phyloP scores from a whole-genome alignment of 768 basidiomycete genomes.

The Jaapia argillacea region DNA sequence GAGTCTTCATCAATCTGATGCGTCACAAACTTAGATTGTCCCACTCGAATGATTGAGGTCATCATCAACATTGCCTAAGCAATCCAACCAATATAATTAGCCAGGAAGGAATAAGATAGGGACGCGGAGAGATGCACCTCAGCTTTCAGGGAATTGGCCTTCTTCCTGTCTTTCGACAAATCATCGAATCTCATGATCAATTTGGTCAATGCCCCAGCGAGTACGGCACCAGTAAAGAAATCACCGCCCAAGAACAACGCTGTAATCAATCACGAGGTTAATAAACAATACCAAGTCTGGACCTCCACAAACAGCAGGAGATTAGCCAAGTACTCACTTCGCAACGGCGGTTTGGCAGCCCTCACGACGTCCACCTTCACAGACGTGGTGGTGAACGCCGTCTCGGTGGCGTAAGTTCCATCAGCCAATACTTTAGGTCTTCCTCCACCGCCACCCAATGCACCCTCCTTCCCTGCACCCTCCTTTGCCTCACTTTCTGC shows the following conservation, averaged over 20 bases:
- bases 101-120: not conserved
- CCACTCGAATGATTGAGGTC: slow-evolving; percentile 94
- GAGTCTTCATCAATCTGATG: slow-evolving; percentile 98
- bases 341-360: slow-evolving; percentile 80
- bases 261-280: slow-evolving; percentile 13
- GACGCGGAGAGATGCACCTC: slow-evolving; percentile 62
- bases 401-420: slow-evolving; percentile 97
- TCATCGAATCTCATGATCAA: slow-evolving; percentile 69
- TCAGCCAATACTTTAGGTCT: slow-evolving; percentile 84
- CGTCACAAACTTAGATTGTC: slow-evolving; percentile 91
- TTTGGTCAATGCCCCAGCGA: slow-evolving; percentile 88
- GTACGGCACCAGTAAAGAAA: slow-evolving; percentile 90
- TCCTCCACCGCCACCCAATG: slow-evolving; percentile 32
- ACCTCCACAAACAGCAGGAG: no score
- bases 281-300: no score
- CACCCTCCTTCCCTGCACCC: slow-evolving; percentile 40
- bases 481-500: slow-evolving; percentile 42
- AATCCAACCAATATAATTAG: not conserved
- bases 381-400: slow-evolving; percentile 61
- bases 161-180: slow-evolving; percentile 35
- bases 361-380: slow-evolving; percentile 75
- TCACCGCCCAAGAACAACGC: slow-evolving; percentile 90
- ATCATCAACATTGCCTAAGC: slow-evolving; percentile 90
- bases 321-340: slow-evolving; percentile 37
- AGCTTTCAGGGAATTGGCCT: slow-evolving; percentile 69